Evolutionary conservation across 2,329 filamentous ascomycete genomes (phyloP), one percentile per base, ranked within the genome.

Genomic region (Neonectria punicea): DNA sequence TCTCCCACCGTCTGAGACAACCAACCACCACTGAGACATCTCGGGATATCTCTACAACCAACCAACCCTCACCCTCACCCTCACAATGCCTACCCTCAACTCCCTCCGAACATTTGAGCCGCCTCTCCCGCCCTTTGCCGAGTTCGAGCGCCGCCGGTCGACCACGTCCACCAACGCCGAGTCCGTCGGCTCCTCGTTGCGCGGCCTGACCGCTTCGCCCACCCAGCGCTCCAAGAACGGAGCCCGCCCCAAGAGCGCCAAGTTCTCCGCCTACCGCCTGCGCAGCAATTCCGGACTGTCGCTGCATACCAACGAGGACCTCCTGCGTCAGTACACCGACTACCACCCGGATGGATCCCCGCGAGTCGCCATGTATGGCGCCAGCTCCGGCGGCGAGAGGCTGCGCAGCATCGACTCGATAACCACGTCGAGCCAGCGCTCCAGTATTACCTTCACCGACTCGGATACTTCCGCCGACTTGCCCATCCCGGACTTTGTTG

Each of bases 201-300:
- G 70, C 43, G 67, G 71, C 25, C 58, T 69, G 16, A 70, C 70
- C 18, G 61, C 73, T 41, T 71, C 60, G 11, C 56, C 64, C 9
- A 50, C 71, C n/a, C 69, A 22, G n/a, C 55, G 60, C 43, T 56
- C 65, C 39, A 74, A 72, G 57, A 66, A 67, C 34, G 62, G 58
- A 43, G 16, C 56, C 22, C 72, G 73, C 10, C 73, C 73, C n/a
- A 72, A 73, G 61, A 75, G 73, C 64, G 73, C 73, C 46, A 75
- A 75, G 54, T 75, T 75, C 63, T 72, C 70, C 5, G 67, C 74
- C 2, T 74, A 74, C 44, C 73, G 73, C 41, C 73, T 84, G 43
- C 79, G 82, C 54, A 84, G 82, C 70, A 83, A 83, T 59, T 84
- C 83, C 3, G 83, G 82, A 2, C 71, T 84, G n/a, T 77, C 80